Evolutionary conservation across 169 alveolate genomes (phyloP).

Genomic region (Plasmodium falciparum): DNA sequence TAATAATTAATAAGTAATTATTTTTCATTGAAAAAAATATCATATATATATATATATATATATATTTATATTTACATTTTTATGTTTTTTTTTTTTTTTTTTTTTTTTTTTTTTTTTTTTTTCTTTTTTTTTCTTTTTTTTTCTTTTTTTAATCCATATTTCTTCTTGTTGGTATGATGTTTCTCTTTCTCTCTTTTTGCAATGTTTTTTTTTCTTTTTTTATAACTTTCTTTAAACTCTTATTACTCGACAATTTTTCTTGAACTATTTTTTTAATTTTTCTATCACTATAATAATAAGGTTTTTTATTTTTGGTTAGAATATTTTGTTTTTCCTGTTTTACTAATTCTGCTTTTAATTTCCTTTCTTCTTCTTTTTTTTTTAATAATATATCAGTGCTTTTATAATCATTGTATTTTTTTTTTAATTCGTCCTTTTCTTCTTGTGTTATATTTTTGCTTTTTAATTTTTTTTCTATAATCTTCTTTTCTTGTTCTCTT

Average conservation of each 20-base stretch:
- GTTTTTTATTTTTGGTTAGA: conserved; percentile 38
- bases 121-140: too few relatives aligned
- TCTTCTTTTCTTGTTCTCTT: conserved; percentile 54
- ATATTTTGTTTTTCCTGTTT: conserved; percentile 49
- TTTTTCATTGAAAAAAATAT: too few relatives aligned
- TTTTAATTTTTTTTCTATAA: conserved; percentile 37
- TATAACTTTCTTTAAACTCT: conserved; percentile 27
- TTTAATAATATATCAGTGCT: conserved; percentile 21
- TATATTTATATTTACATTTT: too few relatives aligned
- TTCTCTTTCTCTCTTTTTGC: conserved; percentile 44
- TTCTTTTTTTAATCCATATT: neutral
- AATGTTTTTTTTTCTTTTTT: conserved; percentile 45
- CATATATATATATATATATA: too few relatives aligned
- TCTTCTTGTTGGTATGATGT: conserved; percentile 46
- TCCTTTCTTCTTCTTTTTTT: conserved; percentile 62
- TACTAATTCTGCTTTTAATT: conserved; percentile 33
- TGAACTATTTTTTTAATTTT: conserved; percentile 48
- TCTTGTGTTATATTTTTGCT: conserved; percentile 32
- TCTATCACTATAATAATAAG: conserved; percentile 56
- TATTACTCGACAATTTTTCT: conserved; percentile 28
- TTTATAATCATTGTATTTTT: conserved; percentile 30
- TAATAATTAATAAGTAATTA: too few relatives aligned
- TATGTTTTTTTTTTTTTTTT: too few relatives aligned
- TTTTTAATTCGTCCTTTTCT: conserved; percentile 43
- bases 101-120: too few relatives aligned